Conservation (phyloP, 2,329 filamentous ascomycete species). For the Cercospora sojina region DNA sequence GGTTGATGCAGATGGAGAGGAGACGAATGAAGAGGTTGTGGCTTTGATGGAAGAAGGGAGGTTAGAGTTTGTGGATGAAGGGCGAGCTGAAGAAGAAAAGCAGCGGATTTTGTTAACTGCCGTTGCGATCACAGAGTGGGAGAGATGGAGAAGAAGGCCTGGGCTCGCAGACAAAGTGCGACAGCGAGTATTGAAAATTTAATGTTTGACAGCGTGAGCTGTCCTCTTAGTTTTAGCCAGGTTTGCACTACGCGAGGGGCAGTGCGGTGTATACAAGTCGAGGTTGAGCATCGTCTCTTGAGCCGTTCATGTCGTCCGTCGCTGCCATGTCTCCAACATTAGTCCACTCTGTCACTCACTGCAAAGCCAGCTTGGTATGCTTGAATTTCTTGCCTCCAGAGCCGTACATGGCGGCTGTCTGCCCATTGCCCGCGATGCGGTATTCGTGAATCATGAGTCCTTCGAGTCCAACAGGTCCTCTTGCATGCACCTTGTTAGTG, state of each 20-base stretch:
- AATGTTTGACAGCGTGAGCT: background rate
- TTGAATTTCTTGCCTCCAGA: conserved; percentile 56
- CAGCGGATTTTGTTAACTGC: background rate
- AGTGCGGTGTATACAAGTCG: background rate
- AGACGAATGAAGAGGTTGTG: background rate
- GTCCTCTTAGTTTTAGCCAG: background rate
- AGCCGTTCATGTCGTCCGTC: background rate
- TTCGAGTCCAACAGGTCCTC: conserved; percentile 90
- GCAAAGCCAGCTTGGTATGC: conserved; percentile 51
- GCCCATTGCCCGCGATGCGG: conserved; percentile 78
- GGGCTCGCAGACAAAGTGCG: background rate
- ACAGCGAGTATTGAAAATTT: background rate
- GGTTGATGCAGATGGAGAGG: background rate
- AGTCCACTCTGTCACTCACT: background rate
- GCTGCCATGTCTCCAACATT: background rate
- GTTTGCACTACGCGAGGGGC: background rate
- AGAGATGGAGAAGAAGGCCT: background rate
- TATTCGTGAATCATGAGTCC: conserved; percentile 98
- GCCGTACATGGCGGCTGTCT: conserved; percentile 74
- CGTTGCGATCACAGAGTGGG: background rate
- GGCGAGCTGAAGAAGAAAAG: background rate
- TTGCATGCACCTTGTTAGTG: conserved; percentile 96
- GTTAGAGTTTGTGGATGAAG: background rate
- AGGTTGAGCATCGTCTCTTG: background rate
- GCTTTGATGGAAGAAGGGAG: background rate